Evolutionary conservation across 371 early-diverging fungal genomes (phyloP), one percentile per base, ranked within the genome.

Genomic region (Lichtheimia ramosa): DNA sequence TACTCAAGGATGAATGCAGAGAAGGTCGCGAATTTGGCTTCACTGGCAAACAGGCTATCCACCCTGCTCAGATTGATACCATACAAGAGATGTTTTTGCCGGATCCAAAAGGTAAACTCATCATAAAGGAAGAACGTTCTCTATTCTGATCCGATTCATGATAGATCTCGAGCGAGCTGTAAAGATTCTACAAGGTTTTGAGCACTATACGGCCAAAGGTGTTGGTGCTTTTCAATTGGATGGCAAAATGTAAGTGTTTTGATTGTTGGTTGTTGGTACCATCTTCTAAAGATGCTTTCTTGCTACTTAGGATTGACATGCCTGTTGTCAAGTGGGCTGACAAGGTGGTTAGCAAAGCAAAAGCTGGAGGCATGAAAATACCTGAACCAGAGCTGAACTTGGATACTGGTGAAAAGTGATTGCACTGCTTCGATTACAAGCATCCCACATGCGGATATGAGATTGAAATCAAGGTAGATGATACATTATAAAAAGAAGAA

Each of bases 31-130:
- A 87, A 51, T 93, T 94, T 87, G 97, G 95, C 4, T 96, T 94
- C 74, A 87, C 91, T 20, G 96, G 96, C 52, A 96, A 96, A 77
- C 95, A 95, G 71, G 95, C 94, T 4, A 93, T 95, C 56, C 96
- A 96, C 63, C 96, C 97, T 23, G 81, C 79, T 5, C 97, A 96
- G 66, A 82, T 95, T 21, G 89, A 90, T 15, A 79, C 75, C 5
- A 94, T 96, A 54, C 93, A 95, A 56, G 65, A 72, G 21, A 63
- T 65, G 25, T 95, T 92, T 68, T 64, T 87, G 53, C 96, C 97
- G 8, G 84, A 86, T 23, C 71, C 70, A 21, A 74, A 81, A 62
- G 89, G 89, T 89, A 72, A 48, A 21, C 18, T 6, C 16, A 21
- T 16, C 4, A 46, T 46, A 14, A 46, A 46, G 1, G 18, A n/a